Evolutionary conservation across 805 yeast genomes (phyloP).

Genomic region (Nakazawaea ambrosiae): DNA sequence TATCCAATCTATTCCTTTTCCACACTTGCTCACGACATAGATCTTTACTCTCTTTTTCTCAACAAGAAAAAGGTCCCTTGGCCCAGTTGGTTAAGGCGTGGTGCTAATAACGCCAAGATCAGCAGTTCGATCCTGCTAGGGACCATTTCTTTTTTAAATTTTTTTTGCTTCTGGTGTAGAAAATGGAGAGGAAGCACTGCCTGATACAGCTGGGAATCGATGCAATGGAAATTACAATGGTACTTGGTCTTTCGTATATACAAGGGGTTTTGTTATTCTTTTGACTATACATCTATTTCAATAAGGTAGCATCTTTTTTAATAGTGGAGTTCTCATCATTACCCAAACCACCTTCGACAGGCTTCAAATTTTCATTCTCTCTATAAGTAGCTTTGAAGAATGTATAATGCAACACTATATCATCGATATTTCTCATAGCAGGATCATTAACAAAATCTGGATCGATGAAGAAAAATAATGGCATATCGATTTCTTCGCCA

Average conservation of each 20-base stretch:
- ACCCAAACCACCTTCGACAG: conserved; percentile 10
- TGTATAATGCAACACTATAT: conserved; percentile 85
- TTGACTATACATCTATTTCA: conserved; percentile 3
- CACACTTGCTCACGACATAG: too few species aligned
- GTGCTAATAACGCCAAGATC: conserved; percentile 50
- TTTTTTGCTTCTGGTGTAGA: neutral
- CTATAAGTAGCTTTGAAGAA: conserved; percentile 61
- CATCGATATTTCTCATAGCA: conserved; percentile 82
- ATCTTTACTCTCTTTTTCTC: too few species aligned
- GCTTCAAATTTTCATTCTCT: conserved; percentile 6
- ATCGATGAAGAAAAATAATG: conserved; percentile 92
- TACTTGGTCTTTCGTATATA: too few species aligned
- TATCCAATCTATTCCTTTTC: too few species aligned
- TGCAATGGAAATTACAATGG: too few species aligned
- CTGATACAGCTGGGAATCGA: too few species aligned
- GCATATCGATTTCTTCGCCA: conserved; percentile 99
- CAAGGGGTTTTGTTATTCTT: neutral
- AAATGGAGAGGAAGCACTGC: too few species aligned
- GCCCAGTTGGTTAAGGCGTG: conserved; percentile 41
- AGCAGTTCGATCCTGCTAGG: conserved; percentile 88
- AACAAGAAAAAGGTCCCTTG: conserved; percentile 26
- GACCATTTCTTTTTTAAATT: conserved; percentile 36
- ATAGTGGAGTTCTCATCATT: conserved; percentile 4
- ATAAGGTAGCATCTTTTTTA: conserved; percentile 7
- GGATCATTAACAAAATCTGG: conserved; percentile 96